phyloP scores from a whole-genome alignment of 2,329 filamentous ascomycete genomes.

The Pseudofabraea citricarpa region DNA sequence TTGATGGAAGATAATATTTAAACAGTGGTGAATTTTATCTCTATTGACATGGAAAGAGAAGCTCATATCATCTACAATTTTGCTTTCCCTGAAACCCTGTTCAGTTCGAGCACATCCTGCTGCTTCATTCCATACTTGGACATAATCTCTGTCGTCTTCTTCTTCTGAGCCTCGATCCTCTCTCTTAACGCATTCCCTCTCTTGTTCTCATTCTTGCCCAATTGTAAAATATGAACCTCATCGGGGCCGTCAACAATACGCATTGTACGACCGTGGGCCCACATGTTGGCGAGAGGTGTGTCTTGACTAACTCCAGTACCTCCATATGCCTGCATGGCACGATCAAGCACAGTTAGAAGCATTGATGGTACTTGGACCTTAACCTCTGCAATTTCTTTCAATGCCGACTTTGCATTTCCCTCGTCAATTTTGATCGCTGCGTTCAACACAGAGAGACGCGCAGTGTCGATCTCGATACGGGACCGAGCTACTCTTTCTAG shows the following conservation, averaged over 20 bases:
- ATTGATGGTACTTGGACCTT: constrained; percentile 82
- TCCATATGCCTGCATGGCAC: constrained; percentile 86
- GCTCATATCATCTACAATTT: too few relatives aligned
- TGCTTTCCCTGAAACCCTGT: too few relatives aligned
- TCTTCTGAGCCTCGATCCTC: not conserved
- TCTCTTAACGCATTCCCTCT: not conserved
- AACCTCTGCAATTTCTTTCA: constrained; percentile 87
- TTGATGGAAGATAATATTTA: too few relatives aligned
- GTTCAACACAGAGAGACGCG: constrained; percentile 82
- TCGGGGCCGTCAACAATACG: constrained; percentile 85
- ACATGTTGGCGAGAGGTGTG: constrained; percentile 81
- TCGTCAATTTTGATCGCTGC: constrained; percentile 90
- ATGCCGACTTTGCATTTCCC: constrained; percentile 75
- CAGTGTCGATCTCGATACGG: constrained; percentile 85
- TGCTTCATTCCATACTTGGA: too few relatives aligned
- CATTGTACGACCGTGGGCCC: constrained; percentile 72
- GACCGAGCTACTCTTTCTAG: constrained; percentile 87
- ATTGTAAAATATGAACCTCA: constrained; percentile 80
- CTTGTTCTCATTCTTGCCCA: constrained; percentile 62
- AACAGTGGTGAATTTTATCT: too few relatives aligned
- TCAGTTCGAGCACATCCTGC: too few relatives aligned
- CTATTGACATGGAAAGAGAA: too few relatives aligned
- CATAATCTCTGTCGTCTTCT: too few relatives aligned
- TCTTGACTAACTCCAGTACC: constrained; percentile 86
- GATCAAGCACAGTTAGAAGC: constrained; percentile 79